Conservation (phyloP, 2,329 filamentous ascomycete genomes). For the Akanthomyces lecanii region DNA sequence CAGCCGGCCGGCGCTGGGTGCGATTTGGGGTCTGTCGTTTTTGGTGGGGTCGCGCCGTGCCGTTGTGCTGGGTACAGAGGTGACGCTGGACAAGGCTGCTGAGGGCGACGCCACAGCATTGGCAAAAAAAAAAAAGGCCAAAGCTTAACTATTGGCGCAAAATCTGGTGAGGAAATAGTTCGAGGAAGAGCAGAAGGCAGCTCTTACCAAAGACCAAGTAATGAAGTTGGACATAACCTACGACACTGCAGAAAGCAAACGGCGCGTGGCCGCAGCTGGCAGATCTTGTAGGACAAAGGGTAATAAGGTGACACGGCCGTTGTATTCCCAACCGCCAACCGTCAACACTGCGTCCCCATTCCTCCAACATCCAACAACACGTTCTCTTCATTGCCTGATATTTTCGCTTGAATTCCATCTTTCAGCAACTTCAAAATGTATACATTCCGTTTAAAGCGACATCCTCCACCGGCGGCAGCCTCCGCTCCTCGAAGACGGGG, state of each 20-base stretch:
- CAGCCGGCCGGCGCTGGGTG: not conserved
- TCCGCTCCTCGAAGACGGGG: not conserved
- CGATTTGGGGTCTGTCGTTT: not conserved
- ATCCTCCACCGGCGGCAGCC: not conserved
- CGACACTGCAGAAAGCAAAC: not conserved
- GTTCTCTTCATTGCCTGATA: not conserved
- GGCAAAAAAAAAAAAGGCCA: not conserved
- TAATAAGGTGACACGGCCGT: not conserved
- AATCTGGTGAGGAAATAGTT: too few species aligned
- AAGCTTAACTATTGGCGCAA: too few species aligned
- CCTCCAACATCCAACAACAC: not conserved
- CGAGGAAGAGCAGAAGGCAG: too few species aligned
- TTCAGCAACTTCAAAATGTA: not conserved
- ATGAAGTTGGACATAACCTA: too few species aligned
- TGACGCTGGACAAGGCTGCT: not conserved
- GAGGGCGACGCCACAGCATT: not conserved
- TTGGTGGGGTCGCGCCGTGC: not conserved
- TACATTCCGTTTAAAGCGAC: not conserved
- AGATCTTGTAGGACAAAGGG: not conserved
- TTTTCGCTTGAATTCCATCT: not conserved
- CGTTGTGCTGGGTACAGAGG: not conserved
- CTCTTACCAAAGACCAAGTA: too few species aligned
- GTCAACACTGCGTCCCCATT: not conserved
- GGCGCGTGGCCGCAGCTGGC: not conserved
- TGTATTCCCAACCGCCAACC: not conserved